These are phyloP conservation scores for Fraxinus quadrangulata DNA, from an alignment of 257 asterid species.

Conservation along the genomic window DNA sequence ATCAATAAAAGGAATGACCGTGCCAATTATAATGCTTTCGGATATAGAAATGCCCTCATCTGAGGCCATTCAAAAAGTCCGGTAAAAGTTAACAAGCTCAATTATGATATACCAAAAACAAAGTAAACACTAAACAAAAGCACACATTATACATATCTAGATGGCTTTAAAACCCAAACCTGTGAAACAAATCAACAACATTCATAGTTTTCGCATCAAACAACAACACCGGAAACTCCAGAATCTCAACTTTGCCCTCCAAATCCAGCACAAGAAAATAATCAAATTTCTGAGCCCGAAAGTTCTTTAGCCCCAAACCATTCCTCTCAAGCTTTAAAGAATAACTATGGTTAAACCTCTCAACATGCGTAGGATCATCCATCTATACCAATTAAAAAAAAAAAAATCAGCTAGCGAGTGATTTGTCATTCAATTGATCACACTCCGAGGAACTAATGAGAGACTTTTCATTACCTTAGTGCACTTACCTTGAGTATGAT, in stretches of 20 bases:
- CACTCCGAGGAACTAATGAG: background rate
- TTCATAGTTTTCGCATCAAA: slow-evolving; percentile 80
- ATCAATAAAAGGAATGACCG: background rate
- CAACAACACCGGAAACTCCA: slow-evolving; percentile 86
- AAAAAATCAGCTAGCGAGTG: background rate
- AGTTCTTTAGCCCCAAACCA: slow-evolving; percentile 30
- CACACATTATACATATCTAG: background rate
- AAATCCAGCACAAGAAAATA: slow-evolving; percentile 92
- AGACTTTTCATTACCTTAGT: slow-evolving; percentile 57
- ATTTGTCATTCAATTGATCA: background rate
- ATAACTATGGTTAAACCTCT: slow-evolving; percentile 69
- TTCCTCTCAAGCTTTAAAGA: slow-evolving; percentile 43
- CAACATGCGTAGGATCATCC: slow-evolving; percentile 69
- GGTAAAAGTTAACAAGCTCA: background rate
- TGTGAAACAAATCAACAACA: slow-evolving; percentile 77
- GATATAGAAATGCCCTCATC: background rate
- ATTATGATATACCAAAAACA: background rate
- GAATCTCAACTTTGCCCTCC: slow-evolving; percentile 98
- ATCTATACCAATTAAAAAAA: slow-evolving; percentile 37
- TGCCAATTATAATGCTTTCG: background rate
- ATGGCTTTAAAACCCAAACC: slow-evolving; percentile 39
- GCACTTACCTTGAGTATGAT: slow-evolving; percentile 79
- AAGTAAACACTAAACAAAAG: background rate
- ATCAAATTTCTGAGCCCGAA: slow-evolving; percentile 62
- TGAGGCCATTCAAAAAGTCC: background rate